Evolutionary conservation across 441 rosid genomes (phyloP), one percentile per base, ranked within the genome.

Genomic region (Populus tomentosa): DNA sequence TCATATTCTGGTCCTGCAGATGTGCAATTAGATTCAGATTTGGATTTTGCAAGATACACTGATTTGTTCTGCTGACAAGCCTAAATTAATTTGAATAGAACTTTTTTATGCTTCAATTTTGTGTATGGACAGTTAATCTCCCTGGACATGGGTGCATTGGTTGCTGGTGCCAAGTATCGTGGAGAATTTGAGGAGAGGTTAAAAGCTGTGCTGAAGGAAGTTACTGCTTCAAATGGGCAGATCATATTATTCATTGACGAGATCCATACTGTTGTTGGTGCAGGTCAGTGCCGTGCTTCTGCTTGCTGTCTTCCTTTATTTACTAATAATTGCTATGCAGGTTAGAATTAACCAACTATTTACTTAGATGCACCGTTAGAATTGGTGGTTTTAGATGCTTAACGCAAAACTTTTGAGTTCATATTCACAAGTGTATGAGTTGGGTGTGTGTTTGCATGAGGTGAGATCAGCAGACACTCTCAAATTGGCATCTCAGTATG

Each of bases 151-250:
- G 90, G 91, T 71, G 87, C 93, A 10, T 73, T 88, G 79, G 84
- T 88, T 72, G 93, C 91, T 72, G 93, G 91, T 81, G 88, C 93
- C 77, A 85, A 85, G 80, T 89, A 73, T 83, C 88, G 89, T 56
- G 91, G 90, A 73, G 92, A 90, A 73, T 91, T 91, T 80, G 93
- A 90, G 82, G 86, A 87, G 83, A 87, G 92, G 80, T 82, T 89
- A 79, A 89, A 87, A 85, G 90, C 93, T 65, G 93, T 88, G 67
- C 82, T 89, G 76, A 89, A 88, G 90, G 93, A 89, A 79, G 93
- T 89, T 67, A 85, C 90, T 69, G 82, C 89, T 64, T 86, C 91
- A 66, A 88, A 88, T 79, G 91, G 93, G 77, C 89, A 88, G 82
- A 88, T 85, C 75, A 84, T 88, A 65, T 78, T 89, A 71, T 89